Evolutionary conservation across 2,329 filamentous ascomycete genomes (phyloP).

Genomic region (Aureobasidium uvarum): DNA sequence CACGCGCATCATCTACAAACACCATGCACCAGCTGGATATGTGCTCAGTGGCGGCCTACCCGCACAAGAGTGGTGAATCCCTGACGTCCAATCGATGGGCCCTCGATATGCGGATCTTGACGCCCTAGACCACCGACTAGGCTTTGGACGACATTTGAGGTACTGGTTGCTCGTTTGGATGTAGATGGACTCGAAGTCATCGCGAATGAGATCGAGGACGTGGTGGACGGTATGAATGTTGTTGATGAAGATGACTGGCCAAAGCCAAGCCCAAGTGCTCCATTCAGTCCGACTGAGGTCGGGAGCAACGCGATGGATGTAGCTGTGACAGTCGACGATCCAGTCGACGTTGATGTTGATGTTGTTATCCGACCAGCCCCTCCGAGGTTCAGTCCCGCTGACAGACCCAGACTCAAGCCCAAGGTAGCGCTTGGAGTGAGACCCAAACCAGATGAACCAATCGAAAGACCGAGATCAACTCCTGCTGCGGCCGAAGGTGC

Average conservation of each 20-base stretch:
- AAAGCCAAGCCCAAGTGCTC: neutral
- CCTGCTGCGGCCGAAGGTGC: neutral
- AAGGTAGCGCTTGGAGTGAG: neutral
- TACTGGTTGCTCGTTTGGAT: neutral
- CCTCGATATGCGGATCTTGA: neutral
- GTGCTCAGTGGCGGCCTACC: neutral
- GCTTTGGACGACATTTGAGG: neutral
- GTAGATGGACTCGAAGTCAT: neutral
- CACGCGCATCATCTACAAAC: no score
- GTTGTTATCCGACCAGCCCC: neutral
- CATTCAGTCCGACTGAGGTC: neutral
- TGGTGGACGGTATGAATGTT: neutral
- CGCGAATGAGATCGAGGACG: neutral
- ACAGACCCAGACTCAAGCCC: neutral
- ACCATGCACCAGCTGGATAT: no score
- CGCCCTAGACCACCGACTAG: neutral
- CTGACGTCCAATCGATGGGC: neutral
- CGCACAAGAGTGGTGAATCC: neutral
- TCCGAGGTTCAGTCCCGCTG: neutral
- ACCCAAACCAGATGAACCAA: neutral
- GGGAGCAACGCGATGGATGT: neutral
- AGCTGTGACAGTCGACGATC: neutral
- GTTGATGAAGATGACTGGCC: neutral
- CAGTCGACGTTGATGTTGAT: neutral
- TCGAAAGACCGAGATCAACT: neutral